Percentiles rank a stretch among this genome's conserved stretches.
These are phyloP conservation scores for Tulasnella calospora DNA, from an alignment of 768 basidiomycete genomes.

Conservation along the genomic window DNA sequence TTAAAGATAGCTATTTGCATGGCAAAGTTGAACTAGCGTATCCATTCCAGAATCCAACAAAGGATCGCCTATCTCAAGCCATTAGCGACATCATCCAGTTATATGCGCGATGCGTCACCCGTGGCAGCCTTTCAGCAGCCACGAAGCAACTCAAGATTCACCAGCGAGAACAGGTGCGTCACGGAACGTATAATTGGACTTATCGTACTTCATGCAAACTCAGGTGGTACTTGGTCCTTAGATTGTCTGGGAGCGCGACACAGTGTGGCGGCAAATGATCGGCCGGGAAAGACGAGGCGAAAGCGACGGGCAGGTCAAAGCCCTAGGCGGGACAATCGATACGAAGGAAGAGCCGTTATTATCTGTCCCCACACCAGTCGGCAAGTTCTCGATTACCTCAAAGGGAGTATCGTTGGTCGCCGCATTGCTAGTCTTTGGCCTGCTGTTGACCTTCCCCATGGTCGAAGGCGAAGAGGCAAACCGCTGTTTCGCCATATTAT, in stretches of 20 bases:
- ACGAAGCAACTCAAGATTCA: conserved; percentile 78
- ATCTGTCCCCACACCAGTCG: conserved; percentile 58
- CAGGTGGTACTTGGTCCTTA: conserved; percentile 13
- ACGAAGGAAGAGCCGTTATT: conserved; percentile 44
- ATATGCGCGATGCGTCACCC: conserved; percentile 81
- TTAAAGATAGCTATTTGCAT: conserved; percentile 74
- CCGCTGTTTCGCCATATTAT: conserved; percentile 82
- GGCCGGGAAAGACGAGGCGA: conserved; percentile 71
- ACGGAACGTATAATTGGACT: conserved; percentile 27
- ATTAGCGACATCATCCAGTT: conserved; percentile 59
- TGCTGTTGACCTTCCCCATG: conserved; percentile 55
- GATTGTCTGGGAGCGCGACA: conserved; percentile 95
- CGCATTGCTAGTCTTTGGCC: conserved; percentile 54
- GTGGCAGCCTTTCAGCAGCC: conserved; percentile 62
- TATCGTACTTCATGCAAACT: background rate
- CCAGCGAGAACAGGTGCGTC: conserved; percentile 66
- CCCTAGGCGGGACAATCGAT: conserved; percentile 36
- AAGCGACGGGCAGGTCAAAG: conserved; percentile 36
- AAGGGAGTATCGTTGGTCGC: conserved; percentile 55
- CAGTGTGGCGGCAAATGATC: conserved; percentile 96
- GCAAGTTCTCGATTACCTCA: conserved; percentile 58
- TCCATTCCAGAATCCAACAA: conserved; percentile 65
- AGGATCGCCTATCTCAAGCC: conserved; percentile 55
- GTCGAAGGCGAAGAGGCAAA: conserved; percentile 69
- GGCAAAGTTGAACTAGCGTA: conserved; percentile 57